A percentile compares a stretch with the other conserved stretches of the same genome.
phyloP scores from a whole-genome alignment of 345 rosid species.

The Brassica napus region DNA sequence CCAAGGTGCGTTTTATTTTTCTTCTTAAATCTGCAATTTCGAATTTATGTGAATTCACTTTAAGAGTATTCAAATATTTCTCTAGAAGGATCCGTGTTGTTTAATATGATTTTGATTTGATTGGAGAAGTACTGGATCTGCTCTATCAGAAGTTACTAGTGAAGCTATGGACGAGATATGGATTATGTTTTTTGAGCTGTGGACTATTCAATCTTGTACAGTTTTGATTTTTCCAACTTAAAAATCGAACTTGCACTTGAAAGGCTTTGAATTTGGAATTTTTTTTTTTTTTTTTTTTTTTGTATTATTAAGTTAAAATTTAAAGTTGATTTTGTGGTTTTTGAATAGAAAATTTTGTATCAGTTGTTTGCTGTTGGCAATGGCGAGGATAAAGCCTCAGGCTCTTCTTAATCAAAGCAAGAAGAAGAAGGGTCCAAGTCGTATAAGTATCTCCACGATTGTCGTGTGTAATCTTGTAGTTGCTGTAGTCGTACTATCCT shows the following conservation, averaged over 20 bases:
- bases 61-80: not conserved
- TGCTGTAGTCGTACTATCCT: constrained; percentile 48
- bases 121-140: constrained; percentile 28
- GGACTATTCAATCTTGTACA: not conserved
- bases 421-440: constrained; percentile 74
- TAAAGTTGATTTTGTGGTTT: constrained; percentile 11
- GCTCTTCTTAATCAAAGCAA: constrained; percentile 77
- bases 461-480: constrained; percentile 51
- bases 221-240: not conserved
- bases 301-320: not conserved
- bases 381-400: constrained; percentile 91
- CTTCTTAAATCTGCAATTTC: not conserved
- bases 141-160: constrained; percentile 7
- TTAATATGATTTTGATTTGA: not conserved
- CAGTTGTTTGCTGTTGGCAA: constrained; percentile 16
- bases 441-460: constrained; percentile 57
- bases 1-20: not conserved
- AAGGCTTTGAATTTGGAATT: not conserved
- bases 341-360: constrained; percentile 15
- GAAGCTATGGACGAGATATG: not conserved
- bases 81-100: not conserved
- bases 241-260: not conserved
- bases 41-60: not conserved
- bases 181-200: not conserved
- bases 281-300: not conserved